phyloP scores from a whole-genome alignment of 2,329 filamentous ascomycete genomes.

The Chaetomium strumarium region DNA sequence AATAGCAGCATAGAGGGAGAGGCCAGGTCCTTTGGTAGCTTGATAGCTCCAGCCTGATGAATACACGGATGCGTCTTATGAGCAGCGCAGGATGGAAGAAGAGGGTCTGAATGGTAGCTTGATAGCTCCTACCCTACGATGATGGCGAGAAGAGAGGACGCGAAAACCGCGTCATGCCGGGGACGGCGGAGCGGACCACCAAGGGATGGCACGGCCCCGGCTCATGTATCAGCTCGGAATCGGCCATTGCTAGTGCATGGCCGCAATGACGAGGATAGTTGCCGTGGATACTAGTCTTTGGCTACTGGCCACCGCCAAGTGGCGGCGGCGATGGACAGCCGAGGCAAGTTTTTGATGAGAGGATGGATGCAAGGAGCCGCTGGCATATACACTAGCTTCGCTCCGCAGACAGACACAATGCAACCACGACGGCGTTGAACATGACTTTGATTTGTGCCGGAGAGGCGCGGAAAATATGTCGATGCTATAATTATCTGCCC shows the following conservation, averaged over 20 bases:
- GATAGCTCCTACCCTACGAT: constrained; percentile 41
- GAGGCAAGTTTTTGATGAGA: constrained; percentile 4
- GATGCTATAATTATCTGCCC: not conserved
- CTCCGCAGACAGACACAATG: constrained; percentile 14
- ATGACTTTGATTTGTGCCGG: not conserved
- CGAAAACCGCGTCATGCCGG: constrained; percentile 13
- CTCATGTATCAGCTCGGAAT: constrained; percentile 12
- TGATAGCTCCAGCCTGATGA: constrained; percentile 56
- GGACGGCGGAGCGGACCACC: not conserved
- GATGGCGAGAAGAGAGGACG: constrained; percentile 3
- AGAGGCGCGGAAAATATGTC: not conserved
- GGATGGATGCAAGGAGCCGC: constrained; percentile 1
- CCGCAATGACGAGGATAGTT: constrained; percentile 10
- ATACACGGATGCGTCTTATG: constrained; percentile 26
- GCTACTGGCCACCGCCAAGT: constrained; percentile 26
- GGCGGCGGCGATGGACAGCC: constrained; percentile 18
- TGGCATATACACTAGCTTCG: constrained; percentile 7
- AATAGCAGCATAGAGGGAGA: constrained; percentile 19
- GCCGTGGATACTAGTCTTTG: constrained; percentile 19
- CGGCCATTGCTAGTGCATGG: constrained; percentile 31
- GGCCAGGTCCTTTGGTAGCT: constrained; percentile 53
- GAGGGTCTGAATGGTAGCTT: constrained; percentile 46
- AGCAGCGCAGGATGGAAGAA: constrained; percentile 28
- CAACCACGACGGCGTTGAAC: constrained; percentile 13
- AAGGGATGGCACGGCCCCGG: constrained; percentile 8